Conservation (phyloP, 2,329 filamentous ascomycete species). For the Hymenoscyphus fraxineus region DNA sequence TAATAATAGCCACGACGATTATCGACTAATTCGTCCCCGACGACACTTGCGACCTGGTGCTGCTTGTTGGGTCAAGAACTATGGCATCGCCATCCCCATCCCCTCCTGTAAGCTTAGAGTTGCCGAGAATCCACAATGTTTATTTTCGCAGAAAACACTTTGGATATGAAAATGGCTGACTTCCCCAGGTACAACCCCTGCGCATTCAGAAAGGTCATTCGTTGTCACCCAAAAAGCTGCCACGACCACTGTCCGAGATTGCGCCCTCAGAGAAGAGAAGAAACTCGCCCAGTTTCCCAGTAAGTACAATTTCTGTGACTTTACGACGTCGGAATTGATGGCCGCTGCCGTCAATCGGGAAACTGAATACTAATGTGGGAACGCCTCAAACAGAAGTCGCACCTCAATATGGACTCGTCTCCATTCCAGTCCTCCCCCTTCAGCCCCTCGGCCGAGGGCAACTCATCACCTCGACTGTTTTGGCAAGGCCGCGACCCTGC, state of each 20-base stretch:
- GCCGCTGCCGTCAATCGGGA: constrained; percentile 17
- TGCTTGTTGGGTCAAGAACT: constrained; percentile 1
- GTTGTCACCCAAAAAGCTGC: constrained; percentile 60
- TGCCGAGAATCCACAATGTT: constrained; percentile 11
- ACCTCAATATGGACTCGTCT: constrained; percentile 69
- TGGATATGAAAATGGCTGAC: constrained; percentile 7
- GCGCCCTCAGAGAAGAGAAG: constrained; percentile 79
- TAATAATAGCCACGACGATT: not conserved
- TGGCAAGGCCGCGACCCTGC: constrained; percentile 76
- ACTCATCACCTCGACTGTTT: constrained; percentile 78
- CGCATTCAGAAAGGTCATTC: constrained; percentile 69
- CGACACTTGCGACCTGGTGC: not conserved
- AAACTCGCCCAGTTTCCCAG: constrained; percentile 87
- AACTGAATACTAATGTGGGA: constrained; percentile 27
- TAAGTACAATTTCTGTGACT: constrained; percentile 53
- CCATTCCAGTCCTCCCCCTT: constrained; percentile 83
- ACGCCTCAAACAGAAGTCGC: constrained; percentile 53
- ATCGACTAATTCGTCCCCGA: not conserved
- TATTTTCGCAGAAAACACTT: constrained; percentile 2
- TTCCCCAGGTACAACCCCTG: constrained; percentile 65
- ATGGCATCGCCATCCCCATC: constrained; percentile 31
- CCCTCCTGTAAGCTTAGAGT: constrained; percentile 23
- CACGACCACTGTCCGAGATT: constrained; percentile 83
- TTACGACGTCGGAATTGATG: constrained; percentile 10
- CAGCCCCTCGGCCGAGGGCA: constrained; percentile 46